Conservation (phyloP, 164 flowering plant species). For the Paratinospora sagittata region DNA sequence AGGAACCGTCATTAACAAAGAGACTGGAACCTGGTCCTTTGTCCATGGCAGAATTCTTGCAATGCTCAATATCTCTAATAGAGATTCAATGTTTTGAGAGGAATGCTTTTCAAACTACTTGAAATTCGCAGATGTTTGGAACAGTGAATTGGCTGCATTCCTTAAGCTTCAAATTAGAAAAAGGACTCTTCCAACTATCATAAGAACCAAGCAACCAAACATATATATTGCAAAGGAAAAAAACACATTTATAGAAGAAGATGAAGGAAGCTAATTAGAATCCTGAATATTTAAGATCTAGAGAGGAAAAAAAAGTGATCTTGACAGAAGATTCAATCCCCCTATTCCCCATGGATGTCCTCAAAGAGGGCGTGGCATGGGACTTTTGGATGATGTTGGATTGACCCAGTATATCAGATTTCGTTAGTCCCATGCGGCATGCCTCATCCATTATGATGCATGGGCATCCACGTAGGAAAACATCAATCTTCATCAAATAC, state of each 20-base stretch:
- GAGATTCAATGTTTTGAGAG: conserved; percentile 37
- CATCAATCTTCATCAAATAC: not conserved
- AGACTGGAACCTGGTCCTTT: conserved; percentile 48
- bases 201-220: not conserved
- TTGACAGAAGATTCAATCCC: too few relatives aligned
- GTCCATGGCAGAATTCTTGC: conserved; percentile 42
- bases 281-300: not conserved
- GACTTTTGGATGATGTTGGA: too few relatives aligned
- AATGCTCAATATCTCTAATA: conserved; percentile 15
- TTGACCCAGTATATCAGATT: too few relatives aligned
- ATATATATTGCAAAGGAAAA: not conserved
- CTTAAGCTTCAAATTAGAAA: conserved; percentile 18
- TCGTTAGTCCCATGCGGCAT: too few relatives aligned
- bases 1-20: conserved; percentile 92
- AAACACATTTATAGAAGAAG: not conserved
- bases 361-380: too few relatives aligned
- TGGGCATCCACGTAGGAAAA: too few relatives aligned
- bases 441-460: too few relatives aligned
- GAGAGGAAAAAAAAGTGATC: not conserved
- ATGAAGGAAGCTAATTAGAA: not conserved
- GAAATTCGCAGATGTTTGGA: conserved; percentile 14
- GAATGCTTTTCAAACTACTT: conserved; percentile 34
- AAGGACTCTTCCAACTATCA: not conserved
- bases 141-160: conserved; percentile 17
- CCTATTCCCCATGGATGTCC: too few relatives aligned